Evolutionary conservation across 2,329 filamentous ascomycete species (phyloP).

Genomic region (Nannizziopsis barbatae): DNA sequence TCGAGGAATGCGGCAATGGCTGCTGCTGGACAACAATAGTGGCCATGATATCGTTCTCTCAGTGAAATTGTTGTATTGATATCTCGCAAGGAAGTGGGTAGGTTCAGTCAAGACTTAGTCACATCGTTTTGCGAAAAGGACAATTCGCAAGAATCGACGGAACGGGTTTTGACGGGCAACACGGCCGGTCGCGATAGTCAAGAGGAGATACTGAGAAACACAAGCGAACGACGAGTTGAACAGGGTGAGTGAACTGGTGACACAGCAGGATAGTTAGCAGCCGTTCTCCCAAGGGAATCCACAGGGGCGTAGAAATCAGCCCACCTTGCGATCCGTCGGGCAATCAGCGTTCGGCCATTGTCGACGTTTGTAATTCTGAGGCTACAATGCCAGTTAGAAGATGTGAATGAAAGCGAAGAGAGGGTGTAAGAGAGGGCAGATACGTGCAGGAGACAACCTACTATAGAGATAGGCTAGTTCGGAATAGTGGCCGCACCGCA

Average conservation of each 20-base stretch:
- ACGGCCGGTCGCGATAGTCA: neutral
- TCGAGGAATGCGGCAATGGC: slow-evolving; percentile 38
- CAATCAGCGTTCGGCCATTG: slow-evolving; percentile 5
- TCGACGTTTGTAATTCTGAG: neutral
- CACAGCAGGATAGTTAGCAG: neutral
- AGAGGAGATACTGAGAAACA: neutral
- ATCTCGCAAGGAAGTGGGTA: neutral
- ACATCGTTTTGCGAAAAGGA: neutral
- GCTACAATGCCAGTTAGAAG: neutral
- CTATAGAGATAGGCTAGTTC: no score
- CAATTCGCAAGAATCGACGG: neutral
- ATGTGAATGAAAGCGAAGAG: neutral
- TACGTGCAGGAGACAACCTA: no score
- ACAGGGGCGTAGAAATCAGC: slow-evolving; percentile 2
- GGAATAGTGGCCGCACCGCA: no score
- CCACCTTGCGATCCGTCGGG: neutral
- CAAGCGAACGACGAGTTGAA: slow-evolving; percentile 6
- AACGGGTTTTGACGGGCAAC: neutral
- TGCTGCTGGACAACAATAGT: slow-evolving; percentile 40
- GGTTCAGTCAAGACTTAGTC: neutral
- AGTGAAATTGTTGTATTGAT: neutral
- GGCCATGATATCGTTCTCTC: slow-evolving; percentile 30
- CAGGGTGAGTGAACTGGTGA: slow-evolving; percentile 3
- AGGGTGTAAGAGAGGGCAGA: no score
- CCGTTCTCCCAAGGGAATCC: neutral